phyloP scores from a whole-genome alignment of 495 filamentous ascomycete genomes.

The Acidiella bohemica region DNA sequence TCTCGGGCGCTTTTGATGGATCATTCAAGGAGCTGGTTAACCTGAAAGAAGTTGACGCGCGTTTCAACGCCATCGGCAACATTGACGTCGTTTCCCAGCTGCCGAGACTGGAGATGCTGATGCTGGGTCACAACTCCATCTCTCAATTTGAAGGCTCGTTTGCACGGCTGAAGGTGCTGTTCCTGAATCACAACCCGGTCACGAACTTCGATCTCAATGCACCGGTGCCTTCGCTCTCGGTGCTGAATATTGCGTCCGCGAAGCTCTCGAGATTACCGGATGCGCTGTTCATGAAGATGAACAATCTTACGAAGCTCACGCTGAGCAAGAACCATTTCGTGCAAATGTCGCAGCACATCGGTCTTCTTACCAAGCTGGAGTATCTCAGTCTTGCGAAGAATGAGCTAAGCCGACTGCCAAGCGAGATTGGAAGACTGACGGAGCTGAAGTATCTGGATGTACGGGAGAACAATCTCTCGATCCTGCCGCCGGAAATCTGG shows the following conservation, averaged over 20 bases:
- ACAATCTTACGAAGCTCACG: conserved; percentile 70
- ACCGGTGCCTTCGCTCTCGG: conserved; percentile 65
- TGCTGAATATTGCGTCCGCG: conserved; percentile 72
- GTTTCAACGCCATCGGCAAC: conserved; percentile 74
- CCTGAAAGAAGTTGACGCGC: conserved; percentile 81
- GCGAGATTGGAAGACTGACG: conserved; percentile 69
- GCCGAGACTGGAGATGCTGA: conserved; percentile 72
- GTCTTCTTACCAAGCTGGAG: conserved; percentile 69
- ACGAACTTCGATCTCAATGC: conserved; percentile 76
- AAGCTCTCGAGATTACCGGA: conserved; percentile 79
- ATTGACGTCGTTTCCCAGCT: conserved; percentile 75
- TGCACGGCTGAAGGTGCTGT: conserved; percentile 64
- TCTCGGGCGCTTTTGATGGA: conserved; percentile 57
- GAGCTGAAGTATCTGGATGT: conserved; percentile 78
- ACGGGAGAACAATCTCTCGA: conserved; percentile 80
- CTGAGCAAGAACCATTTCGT: conserved; percentile 94
- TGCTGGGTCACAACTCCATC: conserved; percentile 80
- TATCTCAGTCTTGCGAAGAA: conserved; percentile 91
- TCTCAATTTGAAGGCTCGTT: conserved; percentile 79
- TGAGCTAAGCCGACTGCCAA: conserved; percentile 62
- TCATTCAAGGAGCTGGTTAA: conserved; percentile 57
- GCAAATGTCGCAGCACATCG: conserved; percentile 69
- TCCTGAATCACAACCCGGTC: conserved; percentile 83
- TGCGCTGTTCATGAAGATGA: conserved; percentile 71
- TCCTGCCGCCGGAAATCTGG: conserved; percentile 85